phyloP scores from a whole-genome alignment of 495 filamentous ascomycete species.

The Penicillium waksmanii region DNA sequence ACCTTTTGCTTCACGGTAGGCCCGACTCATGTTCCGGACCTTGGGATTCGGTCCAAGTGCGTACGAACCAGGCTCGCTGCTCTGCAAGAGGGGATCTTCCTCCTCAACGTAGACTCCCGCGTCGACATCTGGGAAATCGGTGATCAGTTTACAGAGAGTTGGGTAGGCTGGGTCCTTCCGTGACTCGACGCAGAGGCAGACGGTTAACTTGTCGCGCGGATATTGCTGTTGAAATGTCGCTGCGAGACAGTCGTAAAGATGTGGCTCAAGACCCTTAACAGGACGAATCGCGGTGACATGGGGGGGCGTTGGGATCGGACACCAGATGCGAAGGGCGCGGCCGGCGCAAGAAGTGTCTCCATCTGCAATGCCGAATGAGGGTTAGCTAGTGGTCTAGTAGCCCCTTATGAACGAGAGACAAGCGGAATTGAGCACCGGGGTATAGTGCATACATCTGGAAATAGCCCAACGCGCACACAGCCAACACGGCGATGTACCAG shows the following conservation, averaged over 20 bases:
- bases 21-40: slow-evolving; percentile 94
- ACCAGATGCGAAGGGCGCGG: slow-evolving; percentile 39
- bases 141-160: slow-evolving; percentile 68
- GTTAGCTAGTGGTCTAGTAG: slow-evolving; percentile 19
- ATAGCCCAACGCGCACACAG: slow-evolving; percentile 61
- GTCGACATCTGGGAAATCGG: slow-evolving; percentile 74
- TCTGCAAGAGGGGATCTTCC: slow-evolving; percentile 75
- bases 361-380: slow-evolving; percentile 34
- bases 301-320: slow-evolving; percentile 56
- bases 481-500: slow-evolving; percentile 61
- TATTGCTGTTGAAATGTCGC: slow-evolving; percentile 86
- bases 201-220: slow-evolving; percentile 73
- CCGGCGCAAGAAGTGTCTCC: slow-evolving; percentile 46
- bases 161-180: slow-evolving; percentile 79
- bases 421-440: neutral
- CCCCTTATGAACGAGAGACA: neutral
- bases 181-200: slow-evolving; percentile 81
- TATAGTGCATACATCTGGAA: slow-evolving; percentile 57
- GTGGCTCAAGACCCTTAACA: slow-evolving; percentile 87
- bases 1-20: slow-evolving; percentile 89
- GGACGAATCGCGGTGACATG: slow-evolving; percentile 92
- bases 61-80: slow-evolving; percentile 48
- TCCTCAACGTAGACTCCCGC: slow-evolving; percentile 80
- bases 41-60: slow-evolving; percentile 94
- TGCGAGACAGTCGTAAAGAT: slow-evolving; percentile 91